Conservation (phyloP, 495 filamentous ascomycete species). For the Aspergillus mulundensis region DNA sequence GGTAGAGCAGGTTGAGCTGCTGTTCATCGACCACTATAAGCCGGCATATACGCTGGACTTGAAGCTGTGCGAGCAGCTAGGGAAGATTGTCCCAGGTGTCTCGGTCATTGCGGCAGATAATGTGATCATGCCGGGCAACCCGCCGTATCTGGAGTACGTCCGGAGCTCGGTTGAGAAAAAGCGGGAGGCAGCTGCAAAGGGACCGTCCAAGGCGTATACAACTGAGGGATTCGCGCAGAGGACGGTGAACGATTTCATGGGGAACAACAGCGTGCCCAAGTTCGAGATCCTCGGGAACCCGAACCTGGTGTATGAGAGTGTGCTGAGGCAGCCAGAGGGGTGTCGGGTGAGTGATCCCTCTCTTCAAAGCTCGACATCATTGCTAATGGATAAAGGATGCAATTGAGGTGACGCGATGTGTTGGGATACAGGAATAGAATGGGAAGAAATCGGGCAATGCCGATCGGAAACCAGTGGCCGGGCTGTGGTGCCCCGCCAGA, state of each 20-base stretch:
- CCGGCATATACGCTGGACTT: conserved; percentile 65
- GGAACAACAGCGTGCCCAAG: conserved; percentile 36
- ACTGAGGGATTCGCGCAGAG: conserved; percentile 27
- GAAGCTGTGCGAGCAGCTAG: conserved; percentile 66
- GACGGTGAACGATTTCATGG: conserved; percentile 28
- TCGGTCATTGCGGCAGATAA: conserved; percentile 70
- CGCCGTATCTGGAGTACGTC: conserved; percentile 57
- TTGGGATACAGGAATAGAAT: conserved; percentile 37
- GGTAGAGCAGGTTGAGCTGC: conserved; percentile 57
- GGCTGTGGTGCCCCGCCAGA: conserved; percentile 16
- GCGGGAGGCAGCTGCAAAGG: conserved; percentile 30
- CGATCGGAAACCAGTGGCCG: conserved; percentile 9
- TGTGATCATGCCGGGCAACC: conserved; percentile 69
- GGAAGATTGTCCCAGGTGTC: conserved; percentile 51
- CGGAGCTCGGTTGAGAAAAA: conserved; percentile 35
- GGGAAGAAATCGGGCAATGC: not conserved
- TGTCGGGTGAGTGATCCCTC: conserved; percentile 20
- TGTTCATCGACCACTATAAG: conserved; percentile 76
- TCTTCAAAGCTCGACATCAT: not conserved
- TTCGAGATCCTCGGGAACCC: conserved; percentile 59
- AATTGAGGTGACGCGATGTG: conserved; percentile 66
- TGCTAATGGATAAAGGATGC: conserved; percentile 53
- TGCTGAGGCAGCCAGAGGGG: conserved; percentile 56
- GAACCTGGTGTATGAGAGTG: conserved; percentile 64
- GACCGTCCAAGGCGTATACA: conserved; percentile 26